phyloP scores from a whole-genome alignment of 78 protist species.

The Dictyostelium intermedium region DNA sequence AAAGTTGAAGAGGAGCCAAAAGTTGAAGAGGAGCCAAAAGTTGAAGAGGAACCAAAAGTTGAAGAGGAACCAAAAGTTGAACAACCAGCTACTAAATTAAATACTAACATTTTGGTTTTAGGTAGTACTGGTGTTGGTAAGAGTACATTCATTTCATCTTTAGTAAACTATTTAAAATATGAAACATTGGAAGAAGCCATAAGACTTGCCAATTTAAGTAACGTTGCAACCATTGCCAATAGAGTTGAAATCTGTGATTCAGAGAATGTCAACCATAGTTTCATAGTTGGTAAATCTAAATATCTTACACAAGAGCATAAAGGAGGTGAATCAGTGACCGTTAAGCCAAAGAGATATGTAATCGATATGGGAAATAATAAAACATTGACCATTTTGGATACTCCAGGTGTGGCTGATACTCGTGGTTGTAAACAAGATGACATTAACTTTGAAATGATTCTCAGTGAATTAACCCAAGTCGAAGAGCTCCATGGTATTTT shows the following conservation, averaged over 20 bases:
- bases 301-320: background rate
- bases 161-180: slow-evolving; percentile 1
- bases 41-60: background rate
- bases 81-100: background rate
- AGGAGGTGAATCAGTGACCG: background rate
- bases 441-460: background rate
- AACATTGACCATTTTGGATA: background rate
- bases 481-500: background rate
- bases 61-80: background rate
- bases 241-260: background rate
- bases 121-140: slow-evolving; percentile 6
- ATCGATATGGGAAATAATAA: background rate
- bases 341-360: background rate
- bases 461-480: background rate
- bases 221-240: background rate
- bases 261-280: background rate
- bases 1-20: background rate
- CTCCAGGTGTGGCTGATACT: slow-evolving; percentile 35
- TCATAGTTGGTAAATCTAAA: background rate
- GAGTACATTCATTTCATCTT: background rate
- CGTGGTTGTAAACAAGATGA: slow-evolving; percentile 21
- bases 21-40: background rate
- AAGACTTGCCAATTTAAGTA: background rate
- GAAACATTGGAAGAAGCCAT: background rate
- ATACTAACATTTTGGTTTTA: background rate